These are phyloP conservation scores for Colletotrichum liriopes DNA, from an alignment of 2,329 filamentous ascomycete species.

Conservation along the genomic window DNA sequence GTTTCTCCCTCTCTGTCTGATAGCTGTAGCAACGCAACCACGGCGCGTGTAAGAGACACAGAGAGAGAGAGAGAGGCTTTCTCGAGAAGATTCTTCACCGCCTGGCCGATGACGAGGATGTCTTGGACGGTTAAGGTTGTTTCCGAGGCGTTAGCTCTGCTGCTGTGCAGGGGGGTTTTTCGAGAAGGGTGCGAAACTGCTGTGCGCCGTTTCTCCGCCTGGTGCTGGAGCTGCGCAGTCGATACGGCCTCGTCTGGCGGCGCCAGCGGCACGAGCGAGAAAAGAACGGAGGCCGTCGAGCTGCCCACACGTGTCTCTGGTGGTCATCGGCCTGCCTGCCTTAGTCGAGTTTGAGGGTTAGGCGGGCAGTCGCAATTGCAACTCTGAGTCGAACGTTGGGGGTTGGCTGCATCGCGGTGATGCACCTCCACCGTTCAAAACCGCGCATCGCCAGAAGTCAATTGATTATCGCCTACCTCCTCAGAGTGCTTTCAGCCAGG, in stretches of 20 bases:
- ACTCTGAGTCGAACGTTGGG: background rate
- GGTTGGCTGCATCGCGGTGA: background rate
- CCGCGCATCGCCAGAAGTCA: background rate
- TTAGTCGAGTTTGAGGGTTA: slow-evolving; percentile 1
- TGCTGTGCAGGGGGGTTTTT: slow-evolving; percentile 4
- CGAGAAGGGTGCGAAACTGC: slow-evolving; percentile 2
- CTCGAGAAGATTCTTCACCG: slow-evolving; percentile 25
- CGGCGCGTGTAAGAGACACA: background rate
- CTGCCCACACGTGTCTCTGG: background rate
- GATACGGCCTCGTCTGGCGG: background rate
- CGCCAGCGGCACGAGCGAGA: background rate
- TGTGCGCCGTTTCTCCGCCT: background rate
- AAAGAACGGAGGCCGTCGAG: background rate
- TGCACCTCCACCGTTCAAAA: background rate
- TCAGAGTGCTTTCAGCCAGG: background rate
- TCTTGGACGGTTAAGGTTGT: slow-evolving; percentile 4
- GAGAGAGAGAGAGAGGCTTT: background rate
- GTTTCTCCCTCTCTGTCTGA: background rate
- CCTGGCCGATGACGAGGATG: slow-evolving; percentile 16
- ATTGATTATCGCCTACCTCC: background rate
- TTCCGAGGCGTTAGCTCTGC: slow-evolving; percentile 20
- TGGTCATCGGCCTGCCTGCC: background rate
- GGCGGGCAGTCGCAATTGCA: background rate
- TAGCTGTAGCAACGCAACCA: background rate
- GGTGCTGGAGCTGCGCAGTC: slow-evolving; percentile 3